These are phyloP conservation scores for Pseudotulostoma volvatum DNA, from an alignment of 495 filamentous ascomycete genomes.

Conservation along the genomic window DNA sequence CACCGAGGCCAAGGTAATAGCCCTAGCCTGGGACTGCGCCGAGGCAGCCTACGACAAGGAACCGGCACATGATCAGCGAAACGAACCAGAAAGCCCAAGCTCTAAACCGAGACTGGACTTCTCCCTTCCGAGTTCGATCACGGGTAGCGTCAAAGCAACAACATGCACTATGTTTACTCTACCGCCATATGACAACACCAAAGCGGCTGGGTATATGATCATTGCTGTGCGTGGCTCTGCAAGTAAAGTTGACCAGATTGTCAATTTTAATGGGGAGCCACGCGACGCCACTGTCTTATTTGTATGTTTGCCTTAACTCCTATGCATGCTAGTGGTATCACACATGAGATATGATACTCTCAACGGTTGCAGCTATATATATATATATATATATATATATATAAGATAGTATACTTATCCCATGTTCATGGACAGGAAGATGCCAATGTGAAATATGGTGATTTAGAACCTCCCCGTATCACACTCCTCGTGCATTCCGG, in stretches of 20 bases:
- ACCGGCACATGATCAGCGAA: background rate
- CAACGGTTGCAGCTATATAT: slow-evolving; percentile 1
- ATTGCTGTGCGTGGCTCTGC: too few relatives aligned
- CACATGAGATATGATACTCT: background rate
- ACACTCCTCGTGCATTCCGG: slow-evolving; percentile 1
- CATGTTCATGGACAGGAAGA: background rate
- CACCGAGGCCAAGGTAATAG: slow-evolving; percentile 1
- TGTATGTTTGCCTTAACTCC: too few relatives aligned
- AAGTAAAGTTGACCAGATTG: too few relatives aligned
- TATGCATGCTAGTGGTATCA: slow-evolving; percentile 1
- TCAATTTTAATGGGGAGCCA: too few relatives aligned
- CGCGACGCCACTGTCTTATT: too few relatives aligned
- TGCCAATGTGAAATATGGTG: too few relatives aligned
- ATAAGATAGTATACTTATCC: background rate
- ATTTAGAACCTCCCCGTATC: too few relatives aligned
- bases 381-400: slow-evolving; percentile 2
- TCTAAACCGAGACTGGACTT: too few relatives aligned
- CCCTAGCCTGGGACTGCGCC: slow-evolving; percentile 3
- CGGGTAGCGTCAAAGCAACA: slow-evolving; percentile 2
- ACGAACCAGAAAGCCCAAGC: background rate
- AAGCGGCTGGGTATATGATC: too few relatives aligned
- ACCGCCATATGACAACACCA: too few relatives aligned
- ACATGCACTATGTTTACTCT: background rate
- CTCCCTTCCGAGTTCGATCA: background rate
- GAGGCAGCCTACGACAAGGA: background rate